Evolutionary conservation across 345 rosid species (phyloP), one percentile per base, ranked within the genome.

Genomic region (Boechera stricta): DNA sequence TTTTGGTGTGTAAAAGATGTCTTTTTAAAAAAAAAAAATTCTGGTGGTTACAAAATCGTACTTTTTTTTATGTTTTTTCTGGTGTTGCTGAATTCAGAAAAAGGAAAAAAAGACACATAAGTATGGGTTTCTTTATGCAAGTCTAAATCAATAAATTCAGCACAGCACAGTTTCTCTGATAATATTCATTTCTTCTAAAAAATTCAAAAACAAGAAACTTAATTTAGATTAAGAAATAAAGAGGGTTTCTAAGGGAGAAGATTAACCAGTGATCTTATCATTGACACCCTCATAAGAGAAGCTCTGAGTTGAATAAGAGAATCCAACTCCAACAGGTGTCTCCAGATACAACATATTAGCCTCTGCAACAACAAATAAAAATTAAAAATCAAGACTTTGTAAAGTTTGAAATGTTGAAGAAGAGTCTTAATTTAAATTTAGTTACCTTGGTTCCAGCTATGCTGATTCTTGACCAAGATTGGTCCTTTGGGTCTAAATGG

Each of bases 401-500:
- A 71, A 44, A 44, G 28, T 11, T 35, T 33, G 15, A 21, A 48
- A 33, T 67, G 11, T 33, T 29, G 79, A 70, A 33, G 1, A 57
- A 47, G 11, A 26, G 8, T 12, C 18, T 71, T 33, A 0, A 7
- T 7, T 18, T 18, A 13, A 29, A 32, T 21, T 12, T 10, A 26
- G 3, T 39, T 7, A 77, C 99, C 99, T 88, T 73, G 89, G 67
- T 92, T 95, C 99, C 99, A 95, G 87, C 99, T 92, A 82, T 85
- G 87, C 4, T 80, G 85, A 68, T 95, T 95, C 81, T 82, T 92
- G 70, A 89, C 90, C 71, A 95, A 80, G 21, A 63, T 77, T 39
- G 83, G 63, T n/a, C 98, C 96, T 52, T 88, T 88, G 6, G 99
- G 99, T 83, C 99, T 89, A 75, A 95, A 95, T 5, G 99, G 99